Percentiles rank a stretch among this genome's conserved stretches.
These are phyloP conservation scores for Pythium sp. DNA, from an alignment of 352 stramenopile species.

Conservation along the genomic window DNA sequence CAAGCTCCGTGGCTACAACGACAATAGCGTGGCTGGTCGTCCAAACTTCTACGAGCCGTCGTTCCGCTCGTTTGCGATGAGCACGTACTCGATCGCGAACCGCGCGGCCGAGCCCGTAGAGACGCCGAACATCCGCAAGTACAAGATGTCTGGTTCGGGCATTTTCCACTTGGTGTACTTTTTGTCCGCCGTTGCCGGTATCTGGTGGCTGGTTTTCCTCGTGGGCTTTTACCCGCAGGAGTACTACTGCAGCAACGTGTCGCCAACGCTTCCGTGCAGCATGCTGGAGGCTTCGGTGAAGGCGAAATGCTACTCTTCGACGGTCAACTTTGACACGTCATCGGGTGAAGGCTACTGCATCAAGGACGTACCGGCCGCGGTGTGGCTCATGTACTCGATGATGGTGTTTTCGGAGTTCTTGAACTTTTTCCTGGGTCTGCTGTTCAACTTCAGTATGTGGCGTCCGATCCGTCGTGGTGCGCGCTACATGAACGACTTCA, in stretches of 20 bases:
- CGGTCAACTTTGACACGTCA: conserved; percentile 60
- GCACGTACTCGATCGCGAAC: conserved; percentile 88
- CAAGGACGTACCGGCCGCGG: conserved; percentile 47
- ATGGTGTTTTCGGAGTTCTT: conserved; percentile 87
- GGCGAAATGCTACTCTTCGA: conserved; percentile 58
- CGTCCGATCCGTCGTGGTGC: conserved; percentile 84
- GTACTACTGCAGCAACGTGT: conserved; percentile 67
- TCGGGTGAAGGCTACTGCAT: conserved; percentile 83
- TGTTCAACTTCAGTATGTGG: conserved; percentile 92
- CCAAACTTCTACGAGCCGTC: conserved; percentile 87
- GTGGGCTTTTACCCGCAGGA: conserved; percentile 82
- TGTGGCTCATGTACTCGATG: conserved; percentile 85
- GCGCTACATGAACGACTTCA: conserved; percentile 89
- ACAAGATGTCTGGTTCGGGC: conserved; percentile 85
- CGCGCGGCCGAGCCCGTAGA: conserved; percentile 81
- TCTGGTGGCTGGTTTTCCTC: conserved; percentile 82
- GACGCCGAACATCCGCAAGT: conserved; percentile 90
- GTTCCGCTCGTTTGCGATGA: conserved; percentile 89
- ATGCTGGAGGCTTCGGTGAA: conserved; percentile 50
- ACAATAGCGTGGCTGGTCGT: conserved; percentile 51
- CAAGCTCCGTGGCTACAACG: conserved; percentile 83
- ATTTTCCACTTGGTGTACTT: conserved; percentile 90
- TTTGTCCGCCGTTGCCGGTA: conserved; percentile 48
- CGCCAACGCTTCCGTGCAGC: conserved; percentile 69
- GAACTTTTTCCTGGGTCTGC: conserved; percentile 83